Conservation (phyloP, 441 rosid genomes). For the Sinapis alba region DNA sequence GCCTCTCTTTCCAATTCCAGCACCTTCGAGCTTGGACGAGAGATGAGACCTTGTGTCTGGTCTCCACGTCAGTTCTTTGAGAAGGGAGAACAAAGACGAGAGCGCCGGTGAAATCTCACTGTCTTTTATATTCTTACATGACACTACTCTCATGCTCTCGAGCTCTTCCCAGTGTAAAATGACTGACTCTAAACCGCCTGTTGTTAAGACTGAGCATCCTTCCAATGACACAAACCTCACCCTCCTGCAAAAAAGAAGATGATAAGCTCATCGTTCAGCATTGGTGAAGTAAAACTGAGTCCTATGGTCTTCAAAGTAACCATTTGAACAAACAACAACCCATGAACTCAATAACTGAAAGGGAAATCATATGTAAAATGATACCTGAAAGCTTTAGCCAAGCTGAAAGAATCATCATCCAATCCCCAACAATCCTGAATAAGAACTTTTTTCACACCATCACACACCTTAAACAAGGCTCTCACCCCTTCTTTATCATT, state of each 20-base stretch:
- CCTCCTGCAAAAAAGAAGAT: no score
- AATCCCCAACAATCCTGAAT: constrained; percentile 76
- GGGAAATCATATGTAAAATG: not conserved
- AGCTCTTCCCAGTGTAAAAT: constrained; percentile 65
- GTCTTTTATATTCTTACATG: constrained; percentile 65
- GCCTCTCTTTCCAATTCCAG: constrained; percentile 71
- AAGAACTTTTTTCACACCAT: constrained; percentile 49
- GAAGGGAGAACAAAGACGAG: constrained; percentile 57
- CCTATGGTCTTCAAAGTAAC: no score
- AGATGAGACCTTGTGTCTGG: constrained; percentile 71
- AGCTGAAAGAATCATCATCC: constrained; percentile 56
- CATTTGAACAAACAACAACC: no score
- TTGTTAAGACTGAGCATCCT: constrained; percentile 65
- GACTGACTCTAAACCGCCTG: constrained; percentile 63
- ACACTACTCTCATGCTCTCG: constrained; percentile 55
- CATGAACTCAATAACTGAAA: no score
- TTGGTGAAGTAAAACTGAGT: no score
- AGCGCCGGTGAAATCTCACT: constrained; percentile 62
- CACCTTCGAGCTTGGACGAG: constrained; percentile 46
- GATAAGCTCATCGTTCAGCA: no score
- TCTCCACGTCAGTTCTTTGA: constrained; percentile 74
- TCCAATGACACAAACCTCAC: constrained; percentile 55
- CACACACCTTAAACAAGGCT: constrained; percentile 62
- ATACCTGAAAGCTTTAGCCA: constrained; percentile 65
- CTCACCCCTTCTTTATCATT: constrained; percentile 56